These are phyloP conservation scores for Microbotryomycetes sp. DNA, from an alignment of 1,284 basidiomycete species.

Conservation along the genomic window DNA sequence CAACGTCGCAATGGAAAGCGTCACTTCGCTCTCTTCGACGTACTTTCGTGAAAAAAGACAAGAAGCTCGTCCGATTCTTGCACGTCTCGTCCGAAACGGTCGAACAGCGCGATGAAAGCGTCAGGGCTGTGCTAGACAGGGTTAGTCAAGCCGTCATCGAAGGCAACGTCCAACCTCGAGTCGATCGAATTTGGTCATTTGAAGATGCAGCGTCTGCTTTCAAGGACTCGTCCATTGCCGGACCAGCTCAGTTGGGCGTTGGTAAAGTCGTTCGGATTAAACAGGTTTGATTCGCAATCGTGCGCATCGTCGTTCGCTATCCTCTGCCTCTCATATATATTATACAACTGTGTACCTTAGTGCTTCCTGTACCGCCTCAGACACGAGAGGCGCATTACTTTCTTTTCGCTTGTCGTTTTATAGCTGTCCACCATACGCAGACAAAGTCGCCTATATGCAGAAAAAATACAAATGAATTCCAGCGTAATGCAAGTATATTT, in stretches of 20 bases:
- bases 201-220: not conserved
- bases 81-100: conserved; percentile 20
- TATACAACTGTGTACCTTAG: too few relatives aligned
- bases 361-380: too few relatives aligned
- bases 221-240: not conserved
- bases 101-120: conserved; percentile 13
- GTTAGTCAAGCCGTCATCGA: not conserved
- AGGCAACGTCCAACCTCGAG: not conserved
- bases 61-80: conserved; percentile 42
- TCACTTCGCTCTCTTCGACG: conserved; percentile 39
- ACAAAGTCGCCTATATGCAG: too few relatives aligned
- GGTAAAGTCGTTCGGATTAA: not conserved
- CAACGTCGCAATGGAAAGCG: conserved; percentile 18
- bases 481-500: too few relatives aligned
- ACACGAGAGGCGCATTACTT: not conserved
- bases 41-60: conserved; percentile 43
- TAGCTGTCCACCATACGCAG: too few relatives aligned
- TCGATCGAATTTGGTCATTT: not conserved
- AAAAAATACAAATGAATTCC: too few relatives aligned
- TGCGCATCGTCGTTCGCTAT: not conserved
- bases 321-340: too few relatives aligned
- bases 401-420: too few relatives aligned
- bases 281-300: not conserved
- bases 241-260: not conserved
- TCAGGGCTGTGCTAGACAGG: not conserved